These are phyloP conservation scores for Rhizophagus sp. DNA, from an alignment of 192 early-diverging fungal species.

Conservation along the genomic window DNA sequence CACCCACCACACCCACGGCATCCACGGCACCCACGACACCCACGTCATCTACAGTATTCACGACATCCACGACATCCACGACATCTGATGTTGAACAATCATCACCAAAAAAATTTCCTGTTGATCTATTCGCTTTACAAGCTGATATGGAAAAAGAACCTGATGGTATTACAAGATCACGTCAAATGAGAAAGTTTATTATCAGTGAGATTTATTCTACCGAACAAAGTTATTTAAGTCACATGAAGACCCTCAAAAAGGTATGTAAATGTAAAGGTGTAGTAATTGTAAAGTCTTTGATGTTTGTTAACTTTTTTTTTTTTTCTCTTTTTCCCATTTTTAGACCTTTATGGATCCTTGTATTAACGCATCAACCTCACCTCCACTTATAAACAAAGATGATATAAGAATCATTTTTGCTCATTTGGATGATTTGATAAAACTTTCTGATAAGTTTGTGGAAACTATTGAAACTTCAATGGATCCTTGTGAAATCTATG, in stretches of 20 bases:
- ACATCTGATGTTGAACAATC: neutral
- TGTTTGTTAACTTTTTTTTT: neutral
- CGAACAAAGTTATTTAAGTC: constrained; percentile 43
- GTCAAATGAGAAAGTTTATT: constrained; percentile 38
- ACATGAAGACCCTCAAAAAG: constrained; percentile 42
- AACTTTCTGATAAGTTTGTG: constrained; percentile 34
- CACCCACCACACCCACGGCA: too few species aligned
- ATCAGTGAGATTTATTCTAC: constrained; percentile 42
- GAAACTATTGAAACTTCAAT: constrained; percentile 27
- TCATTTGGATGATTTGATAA: constrained; percentile 40
- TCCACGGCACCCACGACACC: too few species aligned
- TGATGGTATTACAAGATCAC: neutral
- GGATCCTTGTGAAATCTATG: neutral
- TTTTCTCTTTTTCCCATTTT: neutral
- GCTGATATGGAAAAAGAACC: neutral
- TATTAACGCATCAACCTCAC: constrained; percentile 28
- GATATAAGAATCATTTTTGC: constrained; percentile 43
- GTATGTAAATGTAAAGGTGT: neutral
- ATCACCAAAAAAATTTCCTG: neutral
- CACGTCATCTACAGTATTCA: too few species aligned
- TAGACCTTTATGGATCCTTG: constrained; percentile 49
- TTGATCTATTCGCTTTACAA: constrained; percentile 10
- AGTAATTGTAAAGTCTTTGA: too few species aligned
- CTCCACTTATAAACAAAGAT: constrained; percentile 37
- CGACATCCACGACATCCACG: too few species aligned